Conservation (phyloP, 208 protist species). For the Wallacemonas sp. region DNA sequence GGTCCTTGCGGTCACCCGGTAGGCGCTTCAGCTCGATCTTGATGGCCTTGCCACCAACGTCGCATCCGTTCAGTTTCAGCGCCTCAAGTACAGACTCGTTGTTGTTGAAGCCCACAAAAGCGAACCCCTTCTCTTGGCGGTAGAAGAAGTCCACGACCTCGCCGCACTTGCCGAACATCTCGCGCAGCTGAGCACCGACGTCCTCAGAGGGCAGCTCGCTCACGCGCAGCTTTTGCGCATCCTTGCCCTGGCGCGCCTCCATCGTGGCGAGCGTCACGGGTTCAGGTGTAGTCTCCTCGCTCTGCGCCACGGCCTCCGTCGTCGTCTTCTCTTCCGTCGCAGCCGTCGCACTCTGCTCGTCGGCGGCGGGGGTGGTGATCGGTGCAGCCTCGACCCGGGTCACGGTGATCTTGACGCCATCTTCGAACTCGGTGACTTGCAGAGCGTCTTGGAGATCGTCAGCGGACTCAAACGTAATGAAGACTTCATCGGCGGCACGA, state of each 20-base stretch:
- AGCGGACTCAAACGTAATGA: constrained; percentile 30
- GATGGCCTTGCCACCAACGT: constrained; percentile 41
- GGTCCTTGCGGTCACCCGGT: constrained; percentile 3
- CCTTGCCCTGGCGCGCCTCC: constrained; percentile 15
- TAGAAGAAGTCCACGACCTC: constrained; percentile 50
- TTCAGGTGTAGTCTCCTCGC: constrained; percentile 12
- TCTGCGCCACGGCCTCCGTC: constrained; percentile 1
- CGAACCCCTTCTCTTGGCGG: constrained; percentile 28
- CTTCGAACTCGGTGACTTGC: constrained; percentile 39
- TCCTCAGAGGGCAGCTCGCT: constrained; percentile 33
- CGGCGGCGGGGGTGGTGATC: not conserved
- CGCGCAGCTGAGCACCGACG: constrained; percentile 31
- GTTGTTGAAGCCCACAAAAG: constrained; percentile 54
- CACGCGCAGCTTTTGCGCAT: constrained; percentile 47
- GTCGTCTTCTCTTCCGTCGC: constrained; percentile 15
- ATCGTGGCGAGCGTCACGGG: constrained; percentile 21
- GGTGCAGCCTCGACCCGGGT: constrained; percentile 2
- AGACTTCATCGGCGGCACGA: constrained; percentile 15
- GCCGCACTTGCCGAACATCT: constrained; percentile 48
- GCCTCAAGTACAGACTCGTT: constrained; percentile 44
- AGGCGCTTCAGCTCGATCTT: constrained; percentile 42
- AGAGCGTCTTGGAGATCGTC: constrained; percentile 43
- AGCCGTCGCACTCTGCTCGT: constrained; percentile 26
- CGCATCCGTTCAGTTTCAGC: constrained; percentile 45
- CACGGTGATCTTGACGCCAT: constrained; percentile 30